These are phyloP conservation scores for Pestalotiopsis sp. DNA, from an alignment of 2,329 filamentous ascomycete species.

Conservation along the genomic window DNA sequence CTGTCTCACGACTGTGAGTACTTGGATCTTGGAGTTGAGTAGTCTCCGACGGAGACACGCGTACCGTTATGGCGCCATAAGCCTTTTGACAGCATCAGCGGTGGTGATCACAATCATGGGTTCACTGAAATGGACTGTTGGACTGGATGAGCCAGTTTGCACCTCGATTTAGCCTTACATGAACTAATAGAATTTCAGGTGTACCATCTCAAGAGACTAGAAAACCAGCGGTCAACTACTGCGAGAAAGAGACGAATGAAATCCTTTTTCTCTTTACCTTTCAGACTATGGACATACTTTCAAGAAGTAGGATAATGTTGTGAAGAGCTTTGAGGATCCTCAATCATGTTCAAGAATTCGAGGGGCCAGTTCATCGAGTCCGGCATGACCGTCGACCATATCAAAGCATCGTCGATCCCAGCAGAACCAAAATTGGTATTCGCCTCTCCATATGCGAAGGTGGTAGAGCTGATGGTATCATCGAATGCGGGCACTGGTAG, in stretches of 20 bases:
- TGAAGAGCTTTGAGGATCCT: background rate
- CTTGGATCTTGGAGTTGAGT: background rate
- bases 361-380: background rate
- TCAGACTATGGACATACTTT: background rate
- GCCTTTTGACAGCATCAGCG: background rate
- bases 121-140: background rate
- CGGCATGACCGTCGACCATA: background rate
- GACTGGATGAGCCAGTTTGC: background rate
- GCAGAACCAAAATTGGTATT: background rate
- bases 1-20: background rate
- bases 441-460: background rate
- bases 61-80: background rate
- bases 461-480: background rate
- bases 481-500: background rate
- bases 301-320: background rate
- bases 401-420: background rate
- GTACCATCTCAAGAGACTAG: too few relatives aligned
- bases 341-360: background rate
- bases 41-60: background rate
- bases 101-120: background rate
- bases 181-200: too few relatives aligned
- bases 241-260: background rate
- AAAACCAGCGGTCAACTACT: too few relatives aligned
- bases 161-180: background rate
- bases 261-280: background rate